Evolutionary conservation across 2,329 filamentous ascomycete genomes (phyloP).

Genomic region (Lachnellula cervina): DNA sequence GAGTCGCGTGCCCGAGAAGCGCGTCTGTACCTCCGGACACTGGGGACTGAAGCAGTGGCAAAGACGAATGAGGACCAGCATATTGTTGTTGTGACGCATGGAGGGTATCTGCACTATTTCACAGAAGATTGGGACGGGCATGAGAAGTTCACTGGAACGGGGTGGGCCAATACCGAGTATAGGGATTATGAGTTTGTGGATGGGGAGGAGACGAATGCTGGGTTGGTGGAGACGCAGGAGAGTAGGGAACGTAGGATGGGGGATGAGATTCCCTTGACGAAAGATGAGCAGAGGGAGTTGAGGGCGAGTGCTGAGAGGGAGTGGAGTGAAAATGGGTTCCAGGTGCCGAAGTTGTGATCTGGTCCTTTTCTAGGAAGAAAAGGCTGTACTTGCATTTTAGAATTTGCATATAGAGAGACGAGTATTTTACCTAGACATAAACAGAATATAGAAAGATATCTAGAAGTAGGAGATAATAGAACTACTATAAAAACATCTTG

Average conservation of each 20-base stretch:
- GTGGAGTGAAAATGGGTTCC: constrained; percentile 20
- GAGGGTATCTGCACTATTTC: constrained; percentile 78
- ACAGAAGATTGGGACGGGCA: constrained; percentile 71
- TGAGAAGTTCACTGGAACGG: constrained; percentile 25
- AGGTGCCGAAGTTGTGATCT: constrained; percentile 14
- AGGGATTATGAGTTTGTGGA: constrained; percentile 26
- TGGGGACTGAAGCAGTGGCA: constrained; percentile 18
- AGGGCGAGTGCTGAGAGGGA: constrained; percentile 18
- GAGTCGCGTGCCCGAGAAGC: constrained; percentile 47
- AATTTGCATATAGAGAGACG: too few relatives aligned
- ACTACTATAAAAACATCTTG: too few relatives aligned
- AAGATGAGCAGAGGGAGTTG: constrained; percentile 26
- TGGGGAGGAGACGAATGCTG: constrained; percentile 15
- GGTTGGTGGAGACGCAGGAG: constrained; percentile 25
- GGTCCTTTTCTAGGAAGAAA: not conserved
- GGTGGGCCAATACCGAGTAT: constrained; percentile 31
- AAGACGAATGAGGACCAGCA: constrained; percentile 48
- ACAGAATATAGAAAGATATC: too few relatives aligned
- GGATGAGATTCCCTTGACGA: constrained; percentile 17
- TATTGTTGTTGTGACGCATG: constrained; percentile 75
- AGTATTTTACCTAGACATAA: too few relatives aligned
- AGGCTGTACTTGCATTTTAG: too few relatives aligned
- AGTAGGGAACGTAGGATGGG: constrained; percentile 23
- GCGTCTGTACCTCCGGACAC: constrained; percentile 51
- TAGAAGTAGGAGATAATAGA: too few relatives aligned